Evolutionary conservation across 2,329 filamentous ascomycete genomes (phyloP).

Genomic region (Pestalotiopsis sp.): DNA sequence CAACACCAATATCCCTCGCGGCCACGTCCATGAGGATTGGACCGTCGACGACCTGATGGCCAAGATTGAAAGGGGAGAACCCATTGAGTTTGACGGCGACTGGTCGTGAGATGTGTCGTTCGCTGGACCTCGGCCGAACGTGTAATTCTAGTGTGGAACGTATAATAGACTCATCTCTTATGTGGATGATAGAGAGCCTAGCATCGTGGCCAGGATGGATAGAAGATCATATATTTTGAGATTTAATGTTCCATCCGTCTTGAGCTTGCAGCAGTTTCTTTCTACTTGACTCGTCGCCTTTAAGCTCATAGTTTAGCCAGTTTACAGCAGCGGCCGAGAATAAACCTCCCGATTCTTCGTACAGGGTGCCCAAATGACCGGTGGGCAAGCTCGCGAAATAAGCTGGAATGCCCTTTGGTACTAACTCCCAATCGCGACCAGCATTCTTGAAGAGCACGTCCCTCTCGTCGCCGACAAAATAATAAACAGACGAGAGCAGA

Average conservation of each 20-base stretch:
- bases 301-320: background rate
- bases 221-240: background rate
- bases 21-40: background rate
- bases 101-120: background rate
- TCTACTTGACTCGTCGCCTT: background rate
- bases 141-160: background rate
- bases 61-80: background rate
- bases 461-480: background rate
- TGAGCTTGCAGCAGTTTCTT: background rate
- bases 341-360: background rate
- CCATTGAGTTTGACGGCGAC: background rate
- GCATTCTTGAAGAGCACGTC: constrained; percentile 5
- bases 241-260: background rate
- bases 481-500: background rate
- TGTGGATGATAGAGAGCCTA: background rate
- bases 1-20: constrained; percentile 5
- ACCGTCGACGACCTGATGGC: constrained; percentile 2
- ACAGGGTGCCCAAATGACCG: background rate
- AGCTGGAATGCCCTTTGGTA: background rate
- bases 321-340: background rate
- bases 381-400: constrained; percentile 1
- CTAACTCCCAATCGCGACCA: background rate
- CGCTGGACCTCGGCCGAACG: background rate
- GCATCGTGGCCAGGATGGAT: background rate
- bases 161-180: background rate